These are phyloP conservation scores for Gastrodia elata DNA, from an alignment of 106 monocot genomes.

Conservation along the genomic window DNA sequence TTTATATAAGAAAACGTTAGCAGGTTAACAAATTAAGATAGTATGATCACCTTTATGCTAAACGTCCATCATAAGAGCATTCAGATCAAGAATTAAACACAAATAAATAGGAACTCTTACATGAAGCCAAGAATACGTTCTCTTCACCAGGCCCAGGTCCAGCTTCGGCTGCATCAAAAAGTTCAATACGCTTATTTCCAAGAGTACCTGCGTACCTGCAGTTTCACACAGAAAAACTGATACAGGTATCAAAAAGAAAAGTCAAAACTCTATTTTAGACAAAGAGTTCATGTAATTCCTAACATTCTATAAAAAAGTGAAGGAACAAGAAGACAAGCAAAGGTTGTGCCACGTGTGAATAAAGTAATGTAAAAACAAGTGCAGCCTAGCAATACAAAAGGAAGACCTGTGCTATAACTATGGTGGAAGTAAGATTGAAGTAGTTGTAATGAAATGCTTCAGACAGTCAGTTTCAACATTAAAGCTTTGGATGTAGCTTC, in stretches of 20 bases:
- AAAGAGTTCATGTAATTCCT: neutral
- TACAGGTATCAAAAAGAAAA: too few species aligned
- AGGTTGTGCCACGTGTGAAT: neutral
- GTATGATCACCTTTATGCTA: neutral
- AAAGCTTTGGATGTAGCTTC: neutral
- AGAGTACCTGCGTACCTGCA: slow-evolving; percentile 61
- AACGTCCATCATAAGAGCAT: neutral
- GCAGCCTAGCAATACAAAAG: neutral
- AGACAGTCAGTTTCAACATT: neutral
- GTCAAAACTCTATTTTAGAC: neutral
- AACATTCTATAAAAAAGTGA: neutral
- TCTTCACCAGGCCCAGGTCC: slow-evolving; percentile 61
- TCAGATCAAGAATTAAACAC: neutral
- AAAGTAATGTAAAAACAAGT: too few species aligned
- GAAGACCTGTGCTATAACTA: neutral
- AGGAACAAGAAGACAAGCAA: neutral
- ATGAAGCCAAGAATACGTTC: slow-evolving; percentile 61
- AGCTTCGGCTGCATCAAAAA: slow-evolving; percentile 60
- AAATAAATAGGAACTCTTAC: slow-evolving; percentile 28
- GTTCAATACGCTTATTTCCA: slow-evolving; percentile 70
- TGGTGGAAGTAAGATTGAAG: neutral
- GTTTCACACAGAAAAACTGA: neutral
- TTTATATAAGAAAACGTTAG: neutral
- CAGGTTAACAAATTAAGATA: neutral
- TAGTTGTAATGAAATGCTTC: neutral